Conservation (phyloP, 805 yeast genomes). For the Torulaspora quercuum region DNA sequence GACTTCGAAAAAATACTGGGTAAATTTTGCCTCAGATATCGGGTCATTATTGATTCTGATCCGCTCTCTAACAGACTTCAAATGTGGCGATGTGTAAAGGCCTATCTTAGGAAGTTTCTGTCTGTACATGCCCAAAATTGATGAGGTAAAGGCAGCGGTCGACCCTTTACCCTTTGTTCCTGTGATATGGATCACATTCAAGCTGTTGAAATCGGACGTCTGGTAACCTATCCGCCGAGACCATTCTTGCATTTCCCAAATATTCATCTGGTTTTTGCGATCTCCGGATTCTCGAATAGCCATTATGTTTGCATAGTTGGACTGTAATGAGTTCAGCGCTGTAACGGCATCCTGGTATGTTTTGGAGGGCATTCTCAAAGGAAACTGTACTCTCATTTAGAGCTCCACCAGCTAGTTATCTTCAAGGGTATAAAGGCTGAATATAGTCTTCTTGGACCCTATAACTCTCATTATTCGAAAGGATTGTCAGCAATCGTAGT, state of each 20-base stretch:
- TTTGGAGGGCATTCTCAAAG: conserved; percentile 26
- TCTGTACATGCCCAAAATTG: conserved; percentile 65
- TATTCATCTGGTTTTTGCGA: conserved; percentile 59
- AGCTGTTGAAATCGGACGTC: conserved; percentile 61
- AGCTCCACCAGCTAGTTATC: not conserved
- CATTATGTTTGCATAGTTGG: conserved; percentile 86
- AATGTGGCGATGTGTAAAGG: conserved; percentile 93
- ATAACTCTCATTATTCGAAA: not conserved
- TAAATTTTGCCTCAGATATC: conserved; percentile 71
- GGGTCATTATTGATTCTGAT: conserved; percentile 85
- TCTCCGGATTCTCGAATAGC: conserved; percentile 70
- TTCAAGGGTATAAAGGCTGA: too few relatives aligned
- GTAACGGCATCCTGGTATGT: conserved; percentile 68
- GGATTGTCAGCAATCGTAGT: too few relatives aligned
- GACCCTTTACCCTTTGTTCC: conserved; percentile 99
- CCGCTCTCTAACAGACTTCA: conserved; percentile 88
- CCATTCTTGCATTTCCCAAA: conserved; percentile 86
- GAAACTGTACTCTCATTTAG: conserved; percentile 18
- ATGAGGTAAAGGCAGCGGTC: conserved; percentile 89
- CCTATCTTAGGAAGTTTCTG: conserved; percentile 60
- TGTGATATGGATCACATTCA: conserved; percentile 86
- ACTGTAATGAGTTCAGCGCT: conserved; percentile 81
- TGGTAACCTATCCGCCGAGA: conserved; percentile 63
- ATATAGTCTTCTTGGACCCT: not conserved
- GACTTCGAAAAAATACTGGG: conserved; percentile 88